phyloP scores from a whole-genome alignment of 345 rosid genomes.

The Barbarea vulgaris region DNA sequence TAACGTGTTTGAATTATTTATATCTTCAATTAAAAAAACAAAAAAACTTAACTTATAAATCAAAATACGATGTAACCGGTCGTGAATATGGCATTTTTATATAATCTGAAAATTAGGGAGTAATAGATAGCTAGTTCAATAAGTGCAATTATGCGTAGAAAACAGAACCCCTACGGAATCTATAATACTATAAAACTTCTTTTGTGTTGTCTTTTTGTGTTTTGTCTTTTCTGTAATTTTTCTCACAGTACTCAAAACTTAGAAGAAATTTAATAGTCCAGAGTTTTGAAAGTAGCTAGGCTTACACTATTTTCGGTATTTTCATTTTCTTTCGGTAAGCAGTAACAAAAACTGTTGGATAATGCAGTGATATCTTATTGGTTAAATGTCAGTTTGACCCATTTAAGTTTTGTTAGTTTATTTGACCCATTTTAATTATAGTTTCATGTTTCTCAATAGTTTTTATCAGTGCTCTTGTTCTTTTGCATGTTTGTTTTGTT shows the following conservation, averaged over 20 bases:
- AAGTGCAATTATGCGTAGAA: conserved; percentile 26
- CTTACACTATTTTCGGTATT: conserved; percentile 26
- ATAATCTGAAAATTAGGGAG: conserved; percentile 9
- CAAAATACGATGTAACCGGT: conserved; percentile 21
- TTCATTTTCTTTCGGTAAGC: conserved; percentile 11
- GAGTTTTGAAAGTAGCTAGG: conserved; percentile 13
- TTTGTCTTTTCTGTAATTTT: conserved; percentile 17
- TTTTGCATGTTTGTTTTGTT: not conserved
- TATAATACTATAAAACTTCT: not conserved
- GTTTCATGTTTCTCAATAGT: conserved; percentile 21
- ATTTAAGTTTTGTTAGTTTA: conserved; percentile 18
- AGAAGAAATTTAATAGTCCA: not conserved
- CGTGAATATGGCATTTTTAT: not conserved
- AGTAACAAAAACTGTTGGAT: conserved; percentile 32
- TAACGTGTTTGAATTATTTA: not conserved
- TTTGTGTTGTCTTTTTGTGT: conserved; percentile 27
- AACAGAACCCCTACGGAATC: conserved; percentile 16
- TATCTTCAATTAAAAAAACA: not conserved
- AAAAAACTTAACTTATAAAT: too few relatives aligned
- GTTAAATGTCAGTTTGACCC: conserved; percentile 40
- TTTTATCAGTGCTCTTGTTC: not conserved
- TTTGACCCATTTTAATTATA: conserved; percentile 15
- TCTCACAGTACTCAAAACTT: not conserved
- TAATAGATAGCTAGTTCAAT: conserved; percentile 15
- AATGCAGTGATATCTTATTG: conserved; percentile 34